phyloP scores from a whole-genome alignment of 2,329 filamentous ascomycete species.

The Colletotrichum cereale region DNA sequence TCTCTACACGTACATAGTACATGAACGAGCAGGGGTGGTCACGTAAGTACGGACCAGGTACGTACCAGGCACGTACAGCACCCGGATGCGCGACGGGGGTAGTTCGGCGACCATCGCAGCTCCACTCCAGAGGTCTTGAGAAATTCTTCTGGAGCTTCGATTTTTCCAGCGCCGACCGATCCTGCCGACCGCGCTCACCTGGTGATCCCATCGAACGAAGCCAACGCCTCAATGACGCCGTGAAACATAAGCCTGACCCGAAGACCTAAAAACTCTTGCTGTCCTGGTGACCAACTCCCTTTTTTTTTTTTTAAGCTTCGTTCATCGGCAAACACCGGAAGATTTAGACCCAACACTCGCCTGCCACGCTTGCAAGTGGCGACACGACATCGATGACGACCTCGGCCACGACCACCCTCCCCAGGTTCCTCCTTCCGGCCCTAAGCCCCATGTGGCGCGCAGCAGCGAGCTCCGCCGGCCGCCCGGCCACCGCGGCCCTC shows the following conservation, averaged over 20 bases:
- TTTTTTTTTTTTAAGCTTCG: background rate
- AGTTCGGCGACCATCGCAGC: constrained; percentile 26
- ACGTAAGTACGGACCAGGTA: constrained; percentile 14
- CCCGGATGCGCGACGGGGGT: constrained; percentile 17
- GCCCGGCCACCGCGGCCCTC: constrained; percentile 41
- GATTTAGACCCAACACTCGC: background rate
- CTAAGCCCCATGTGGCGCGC: constrained; percentile 68
- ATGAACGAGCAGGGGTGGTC: background rate
- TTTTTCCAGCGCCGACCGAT: constrained; percentile 36
- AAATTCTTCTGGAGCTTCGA: constrained; percentile 38
- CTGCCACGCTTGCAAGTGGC: constrained; percentile 9
- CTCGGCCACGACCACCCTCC: constrained; percentile 66
- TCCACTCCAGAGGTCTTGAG: constrained; percentile 20
- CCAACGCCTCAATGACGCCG: constrained; percentile 37
- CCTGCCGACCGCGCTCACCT: constrained; percentile 20
- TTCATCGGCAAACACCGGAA: constrained; percentile 10
- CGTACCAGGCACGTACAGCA: background rate
- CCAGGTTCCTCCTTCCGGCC: constrained; percentile 76
- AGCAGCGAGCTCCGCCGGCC: constrained; percentile 44
- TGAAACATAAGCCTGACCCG: constrained; percentile 26
- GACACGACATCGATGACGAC: constrained; percentile 53
- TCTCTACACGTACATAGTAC: no score
- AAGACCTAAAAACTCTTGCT: constrained; percentile 15
- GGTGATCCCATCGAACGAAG: constrained; percentile 29
- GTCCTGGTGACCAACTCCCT: constrained; percentile 29